Conservation (phyloP, 371 early-diverging fungal species). For the Gilbertella persicaria region DNA sequence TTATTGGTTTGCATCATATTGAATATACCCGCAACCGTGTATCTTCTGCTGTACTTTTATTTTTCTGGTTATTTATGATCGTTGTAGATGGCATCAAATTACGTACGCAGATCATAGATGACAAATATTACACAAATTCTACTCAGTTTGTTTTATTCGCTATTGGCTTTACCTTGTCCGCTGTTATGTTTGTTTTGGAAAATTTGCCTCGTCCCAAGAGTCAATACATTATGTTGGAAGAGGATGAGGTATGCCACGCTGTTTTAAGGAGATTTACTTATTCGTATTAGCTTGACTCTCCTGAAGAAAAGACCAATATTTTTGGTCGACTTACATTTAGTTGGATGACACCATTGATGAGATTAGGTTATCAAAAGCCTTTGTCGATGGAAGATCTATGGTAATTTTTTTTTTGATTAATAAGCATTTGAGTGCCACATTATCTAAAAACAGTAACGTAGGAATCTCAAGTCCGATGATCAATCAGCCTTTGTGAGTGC, state of each 20-base stretch:
- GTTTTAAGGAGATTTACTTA: background rate
- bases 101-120: conserved; percentile 55
- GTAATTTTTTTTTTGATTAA: conserved; percentile 27
- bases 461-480: conserved; percentile 66
- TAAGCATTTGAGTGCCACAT: background rate
- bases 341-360: conserved; percentile 93
- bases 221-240: conserved; percentile 63
- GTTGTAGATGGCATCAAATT: conserved; percentile 52
- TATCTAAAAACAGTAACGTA: conserved; percentile 25
- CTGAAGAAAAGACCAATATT: conserved; percentile 84
- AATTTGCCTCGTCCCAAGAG: conserved; percentile 57
- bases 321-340: conserved; percentile 83
- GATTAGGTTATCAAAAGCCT: conserved; percentile 76
- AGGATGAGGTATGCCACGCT: conserved; percentile 36
- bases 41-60: conserved; percentile 69
- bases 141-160: conserved; percentile 46
- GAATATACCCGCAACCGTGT: conserved; percentile 69
- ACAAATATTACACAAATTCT: conserved; percentile 31
- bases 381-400: conserved; percentile 82
- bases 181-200: conserved; percentile 64
- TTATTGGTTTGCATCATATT: conserved; percentile 61
- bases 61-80: conserved; percentile 77
- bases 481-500: conserved; percentile 65
- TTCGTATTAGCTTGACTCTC: conserved; percentile 35
- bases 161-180: conserved; percentile 39